Evolutionary conservation across 2,329 filamentous ascomycete genomes (phyloP).

Genomic region (Dothistroma septosporum): DNA sequence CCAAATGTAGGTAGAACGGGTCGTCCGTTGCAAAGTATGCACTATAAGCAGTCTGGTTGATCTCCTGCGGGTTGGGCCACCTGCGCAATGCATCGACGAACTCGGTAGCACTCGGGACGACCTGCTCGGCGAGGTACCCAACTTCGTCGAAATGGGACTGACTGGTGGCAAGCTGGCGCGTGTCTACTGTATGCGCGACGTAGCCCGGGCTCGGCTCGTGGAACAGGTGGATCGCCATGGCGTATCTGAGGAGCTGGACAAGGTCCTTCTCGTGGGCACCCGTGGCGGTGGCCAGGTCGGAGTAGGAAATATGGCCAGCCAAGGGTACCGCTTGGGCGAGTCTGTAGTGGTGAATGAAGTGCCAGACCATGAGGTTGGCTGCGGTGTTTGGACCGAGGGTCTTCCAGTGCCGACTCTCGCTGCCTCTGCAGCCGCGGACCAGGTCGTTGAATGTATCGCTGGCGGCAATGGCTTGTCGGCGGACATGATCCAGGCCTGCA

Average conservation of each 20-base stretch:
- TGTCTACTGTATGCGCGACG: constrained; percentile 6
- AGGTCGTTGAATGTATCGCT: constrained; percentile 4
- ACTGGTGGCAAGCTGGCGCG: neutral
- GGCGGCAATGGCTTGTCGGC: neutral
- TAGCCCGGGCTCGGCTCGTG: neutral
- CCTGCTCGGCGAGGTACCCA: constrained; percentile 15
- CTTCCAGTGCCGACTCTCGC: neutral
- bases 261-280: neutral
- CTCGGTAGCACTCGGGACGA: constrained; percentile 8
- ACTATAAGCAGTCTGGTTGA: no score
- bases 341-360: neutral
- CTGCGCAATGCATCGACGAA: no score
- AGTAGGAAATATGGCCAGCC: neutral
- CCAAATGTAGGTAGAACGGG: no score
- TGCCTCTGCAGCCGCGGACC: neutral
- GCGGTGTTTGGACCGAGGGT: neutral
- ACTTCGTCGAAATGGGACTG: neutral
- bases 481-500: neutral
- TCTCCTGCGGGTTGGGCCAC: no score
- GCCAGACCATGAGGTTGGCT: neutral
- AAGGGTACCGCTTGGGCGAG: neutral
- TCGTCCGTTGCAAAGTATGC: no score
- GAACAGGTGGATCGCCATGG: constrained; percentile 9
- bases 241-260: constrained; percentile 4
- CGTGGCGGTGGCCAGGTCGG: neutral